Base-by-base conservation (phyloP, 345 rosid genomes). In the Acer negundo region DNA sequence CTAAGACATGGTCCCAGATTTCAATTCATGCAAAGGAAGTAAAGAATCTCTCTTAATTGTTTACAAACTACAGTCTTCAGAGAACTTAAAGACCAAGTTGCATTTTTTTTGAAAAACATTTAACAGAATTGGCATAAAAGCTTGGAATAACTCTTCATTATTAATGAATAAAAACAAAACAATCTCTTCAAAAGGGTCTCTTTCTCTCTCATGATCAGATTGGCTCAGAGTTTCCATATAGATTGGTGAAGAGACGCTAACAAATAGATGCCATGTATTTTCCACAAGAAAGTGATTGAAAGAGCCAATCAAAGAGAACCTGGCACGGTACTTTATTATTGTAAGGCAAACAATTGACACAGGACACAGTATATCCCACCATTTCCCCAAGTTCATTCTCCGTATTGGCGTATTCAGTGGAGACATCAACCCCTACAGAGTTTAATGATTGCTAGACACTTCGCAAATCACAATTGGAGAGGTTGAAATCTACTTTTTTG, bases 381-480 rank as follows among this genome's bases (percentile, higher is more conserved):
- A 26, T 31, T 31, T 59, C 1, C 19, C 46, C 1, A 49, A 49
- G 5, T 10, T 26, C 31, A 17, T 22, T 62, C 77, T 62, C 70
- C 70, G 35, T 6, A 74, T 62, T 74, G 1, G 15, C 70, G 35
- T 6, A 74, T 62, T 74, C 3, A 22, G 19, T 74, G 46, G 62
- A 62, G 69, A n/a, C 15, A 73, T 59, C 31, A 72, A 72, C 11
- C 51, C 16, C 19, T 17, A 4, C 11, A 26, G 68, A 7, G 67
- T 64, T 63, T 1, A 64, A 28, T 64, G 38, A 26, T 64, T 64
- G 10, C 16, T 38, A 28, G 44, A 28, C 16, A 63, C 68, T 35
- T 35, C 38, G 6, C 38, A 35, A 35, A 35, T 35, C 38, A 35
- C 38, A 4, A 4, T 35, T 35, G 38, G 6, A 6, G 38, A 35